These are phyloP conservation scores for Alternaria burnsii DNA, from an alignment of 2,329 filamentous ascomycete species.

Conservation along the genomic window DNA sequence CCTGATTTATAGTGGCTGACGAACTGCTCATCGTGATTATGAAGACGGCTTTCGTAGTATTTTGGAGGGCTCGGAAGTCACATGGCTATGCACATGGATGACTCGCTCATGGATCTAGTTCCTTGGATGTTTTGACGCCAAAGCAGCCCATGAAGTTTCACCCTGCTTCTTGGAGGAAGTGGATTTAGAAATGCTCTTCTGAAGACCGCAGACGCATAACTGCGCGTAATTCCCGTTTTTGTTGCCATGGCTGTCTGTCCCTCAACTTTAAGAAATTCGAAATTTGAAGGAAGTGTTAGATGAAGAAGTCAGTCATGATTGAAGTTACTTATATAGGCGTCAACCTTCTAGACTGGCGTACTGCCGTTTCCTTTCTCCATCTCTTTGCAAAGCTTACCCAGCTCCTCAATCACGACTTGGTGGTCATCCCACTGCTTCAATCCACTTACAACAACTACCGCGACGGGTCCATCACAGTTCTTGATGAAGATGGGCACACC, in stretches of 20 bases:
- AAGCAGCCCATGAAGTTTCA: too few species aligned
- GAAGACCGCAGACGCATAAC: too few species aligned
- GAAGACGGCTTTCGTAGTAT: too few species aligned
- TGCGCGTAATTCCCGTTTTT: neutral
- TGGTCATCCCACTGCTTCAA: slow-evolving; percentile 83
- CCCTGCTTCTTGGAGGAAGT: too few species aligned
- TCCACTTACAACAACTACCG: slow-evolving; percentile 78
- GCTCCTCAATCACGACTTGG: slow-evolving; percentile 72
- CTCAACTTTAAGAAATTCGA: too few species aligned
- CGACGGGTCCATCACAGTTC: slow-evolving; percentile 76
- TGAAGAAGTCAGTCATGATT: too few species aligned
- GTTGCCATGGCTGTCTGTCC: too few species aligned
- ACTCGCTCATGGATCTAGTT: rapidly evolving
- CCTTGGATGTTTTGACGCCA: too few species aligned
- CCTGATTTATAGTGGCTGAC: neutral
- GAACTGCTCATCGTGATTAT: rapidly evolving
- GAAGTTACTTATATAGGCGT: neutral
- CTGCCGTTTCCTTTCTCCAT: slow-evolving; percentile 17
- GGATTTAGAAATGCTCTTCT: too few species aligned
- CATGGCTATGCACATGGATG: too few species aligned
- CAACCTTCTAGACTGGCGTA: neutral
- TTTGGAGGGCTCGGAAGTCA: too few species aligned
- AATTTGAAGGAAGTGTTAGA: too few species aligned
- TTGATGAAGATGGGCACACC: slow-evolving; percentile 74
- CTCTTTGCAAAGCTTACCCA: slow-evolving; percentile 23